These are phyloP conservation scores for Saccharum officinarum DNA, from an alignment of 176 grass and related monocot species.

Conservation along the genomic window DNA sequence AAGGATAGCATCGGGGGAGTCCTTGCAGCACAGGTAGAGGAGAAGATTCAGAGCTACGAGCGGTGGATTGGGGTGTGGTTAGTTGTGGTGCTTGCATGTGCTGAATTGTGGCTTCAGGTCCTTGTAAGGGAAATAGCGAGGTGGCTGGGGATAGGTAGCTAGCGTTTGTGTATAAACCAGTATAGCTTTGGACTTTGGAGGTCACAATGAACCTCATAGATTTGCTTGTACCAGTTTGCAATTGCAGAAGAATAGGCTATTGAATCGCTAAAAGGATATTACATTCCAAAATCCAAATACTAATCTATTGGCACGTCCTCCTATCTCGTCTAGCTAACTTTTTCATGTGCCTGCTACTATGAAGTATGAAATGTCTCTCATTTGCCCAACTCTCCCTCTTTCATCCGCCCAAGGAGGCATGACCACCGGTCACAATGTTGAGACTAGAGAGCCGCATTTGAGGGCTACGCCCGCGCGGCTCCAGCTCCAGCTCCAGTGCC, in stretches of 20 bases:
- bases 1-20: neutral
- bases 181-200: slow-evolving; percentile 2
- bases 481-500: too few relatives aligned
- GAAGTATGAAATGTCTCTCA: too few relatives aligned
- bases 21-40: neutral
- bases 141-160: neutral
- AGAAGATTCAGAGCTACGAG: slow-evolving; percentile 21
- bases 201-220: neutral
- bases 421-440: too few relatives aligned
- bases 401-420: too few relatives aligned
- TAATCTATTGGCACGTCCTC: too few relatives aligned
- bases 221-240: slow-evolving; percentile 30
- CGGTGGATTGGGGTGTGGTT: neutral
- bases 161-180: slow-evolving; percentile 33
- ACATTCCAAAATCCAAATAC: neutral
- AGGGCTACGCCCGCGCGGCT: too few relatives aligned
- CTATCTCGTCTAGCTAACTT: too few relatives aligned
- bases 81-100: neutral
- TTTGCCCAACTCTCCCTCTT: too few relatives aligned
- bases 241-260: neutral
- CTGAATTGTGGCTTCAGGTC: neutral
- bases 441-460: too few relatives aligned
- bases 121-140: neutral
- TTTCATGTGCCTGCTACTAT: too few relatives aligned
- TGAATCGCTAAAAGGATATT: neutral